Conservation (phyloP, 768 basidiomycete genomes). For the Termitomyces sp. region DNA sequence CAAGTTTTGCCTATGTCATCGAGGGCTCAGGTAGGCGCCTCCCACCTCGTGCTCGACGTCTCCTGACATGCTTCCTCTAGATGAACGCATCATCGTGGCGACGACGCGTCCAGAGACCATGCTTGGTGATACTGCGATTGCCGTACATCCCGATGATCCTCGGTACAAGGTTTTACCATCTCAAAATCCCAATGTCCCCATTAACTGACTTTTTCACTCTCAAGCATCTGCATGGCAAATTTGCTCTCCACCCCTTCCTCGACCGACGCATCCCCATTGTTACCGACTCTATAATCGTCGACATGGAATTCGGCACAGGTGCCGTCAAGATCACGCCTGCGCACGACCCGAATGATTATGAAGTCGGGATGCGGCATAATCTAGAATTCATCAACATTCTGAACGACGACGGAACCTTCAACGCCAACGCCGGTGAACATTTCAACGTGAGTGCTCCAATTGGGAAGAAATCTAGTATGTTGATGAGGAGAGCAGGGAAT, state of each 20-base stretch:
- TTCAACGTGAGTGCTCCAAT: conserved; percentile 50
- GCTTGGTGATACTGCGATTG: conserved; percentile 96
- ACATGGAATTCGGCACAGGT: conserved; percentile 96
- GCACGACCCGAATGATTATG: conserved; percentile 96
- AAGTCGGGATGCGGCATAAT: conserved; percentile 82
- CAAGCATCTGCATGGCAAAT: conserved; percentile 92
- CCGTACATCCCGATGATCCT: conserved; percentile 89
- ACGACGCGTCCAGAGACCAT: conserved; percentile 99
- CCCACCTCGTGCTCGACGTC: not conserved
- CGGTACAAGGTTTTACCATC: conserved; percentile 63
- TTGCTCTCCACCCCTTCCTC: conserved; percentile 84
- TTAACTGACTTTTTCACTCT: not conserved
- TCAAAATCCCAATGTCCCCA: not conserved
- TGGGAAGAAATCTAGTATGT: not conserved
- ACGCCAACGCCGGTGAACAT: conserved; percentile 75
- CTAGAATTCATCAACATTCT: conserved; percentile 91
- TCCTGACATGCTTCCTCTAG: conserved; percentile 28
- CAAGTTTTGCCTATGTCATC: conserved; percentile 92
- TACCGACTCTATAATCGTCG: conserved; percentile 80
- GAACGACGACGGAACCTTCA: conserved; percentile 96
- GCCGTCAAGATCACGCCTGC: conserved; percentile 99
- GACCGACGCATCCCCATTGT: conserved; percentile 84
- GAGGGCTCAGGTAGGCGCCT: conserved; percentile 65
- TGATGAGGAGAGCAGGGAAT: conserved; percentile 55
- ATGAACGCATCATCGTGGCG: conserved; percentile 88